Percentiles rank a stretch among this genome's conserved stretches.
Conservation (phyloP, 148 eudicot genomes). For the Chenopodium suecicum region DNA sequence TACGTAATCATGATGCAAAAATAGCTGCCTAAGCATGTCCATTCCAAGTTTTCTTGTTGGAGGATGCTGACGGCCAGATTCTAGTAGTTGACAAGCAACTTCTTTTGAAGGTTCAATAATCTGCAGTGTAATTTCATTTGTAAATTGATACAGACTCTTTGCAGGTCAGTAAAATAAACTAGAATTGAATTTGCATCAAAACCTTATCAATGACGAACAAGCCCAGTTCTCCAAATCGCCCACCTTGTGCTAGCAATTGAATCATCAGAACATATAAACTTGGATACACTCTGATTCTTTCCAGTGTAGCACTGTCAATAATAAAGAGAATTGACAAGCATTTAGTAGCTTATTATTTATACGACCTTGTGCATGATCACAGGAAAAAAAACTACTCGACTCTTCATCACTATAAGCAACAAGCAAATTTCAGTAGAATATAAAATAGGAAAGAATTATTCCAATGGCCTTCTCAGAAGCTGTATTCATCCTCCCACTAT, state of each 20-base stretch:
- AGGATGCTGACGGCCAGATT: constrained; percentile 64
- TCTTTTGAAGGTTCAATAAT: constrained; percentile 94
- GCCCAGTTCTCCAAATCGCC: constrained; percentile 76
- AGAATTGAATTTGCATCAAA: neutral
- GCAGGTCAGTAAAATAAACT: constrained; percentile 3
- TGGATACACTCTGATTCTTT: constrained; percentile 66
- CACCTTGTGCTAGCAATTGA: constrained; percentile 70
- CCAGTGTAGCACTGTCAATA: constrained; percentile 58
- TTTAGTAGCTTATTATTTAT: no score
- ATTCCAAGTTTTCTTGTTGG: constrained; percentile 80
- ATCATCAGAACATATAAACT: constrained; percentile 64
- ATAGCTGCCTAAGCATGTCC: constrained; percentile 83
- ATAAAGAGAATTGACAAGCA: constrained; percentile 2
- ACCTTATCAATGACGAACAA: constrained; percentile 86
- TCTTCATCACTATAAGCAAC: neutral
- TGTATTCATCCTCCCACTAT: no score
- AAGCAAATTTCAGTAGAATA: neutral
- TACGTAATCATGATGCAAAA: constrained; percentile 81
- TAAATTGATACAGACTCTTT: neutral
- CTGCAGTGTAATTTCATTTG: constrained; percentile 36
- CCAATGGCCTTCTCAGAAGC: no score
- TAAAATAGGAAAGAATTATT: no score
- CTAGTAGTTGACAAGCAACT: constrained; percentile 81
- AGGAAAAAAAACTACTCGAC: neutral
- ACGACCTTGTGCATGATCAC: no score